Conservation (phyloP, 176 grass and related monocot species). For the Oryza longistaminata region DNA sequence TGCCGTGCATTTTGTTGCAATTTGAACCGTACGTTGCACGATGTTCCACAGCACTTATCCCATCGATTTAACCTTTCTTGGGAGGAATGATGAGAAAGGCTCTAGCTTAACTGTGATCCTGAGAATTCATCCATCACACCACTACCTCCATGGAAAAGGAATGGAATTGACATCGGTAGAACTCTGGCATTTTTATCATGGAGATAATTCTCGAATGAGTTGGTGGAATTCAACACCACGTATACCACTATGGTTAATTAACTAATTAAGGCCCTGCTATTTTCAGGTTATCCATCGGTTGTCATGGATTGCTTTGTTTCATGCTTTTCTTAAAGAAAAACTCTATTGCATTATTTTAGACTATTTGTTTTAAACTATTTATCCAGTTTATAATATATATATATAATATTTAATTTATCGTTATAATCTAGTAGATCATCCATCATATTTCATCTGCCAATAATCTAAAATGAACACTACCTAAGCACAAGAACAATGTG, state of each 20-base stretch:
- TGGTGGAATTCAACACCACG: not conserved
- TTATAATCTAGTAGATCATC: too few relatives aligned
- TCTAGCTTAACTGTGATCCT: constrained; percentile 17
- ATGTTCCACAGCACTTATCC: constrained; percentile 33
- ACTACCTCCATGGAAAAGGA: not conserved
- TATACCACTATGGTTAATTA: not conserved
- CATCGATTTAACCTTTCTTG: constrained; percentile 22
- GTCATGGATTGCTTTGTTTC: too few relatives aligned
- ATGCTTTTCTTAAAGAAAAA: too few relatives aligned
- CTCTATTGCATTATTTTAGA: too few relatives aligned
- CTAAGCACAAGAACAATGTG: not conserved
- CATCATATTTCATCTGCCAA: too few relatives aligned
- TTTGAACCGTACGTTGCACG: constrained; percentile 39
- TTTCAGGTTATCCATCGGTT: too few relatives aligned
- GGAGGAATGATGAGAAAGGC: constrained; percentile 22
- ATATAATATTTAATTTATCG: too few relatives aligned
- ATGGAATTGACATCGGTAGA: not conserved
- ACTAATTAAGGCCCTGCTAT: too few relatives aligned
- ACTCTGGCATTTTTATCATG: not conserved
- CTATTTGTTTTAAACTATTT: too few relatives aligned
- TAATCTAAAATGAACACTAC: too few relatives aligned
- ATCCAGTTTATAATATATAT: too few relatives aligned
- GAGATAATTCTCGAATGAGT: not conserved
- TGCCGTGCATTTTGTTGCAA: constrained; percentile 28
- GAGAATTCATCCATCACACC: not conserved